Evolutionary conservation across 2,329 filamentous ascomycete species (phyloP).

Genomic region (Colletotrichum spinosum): DNA sequence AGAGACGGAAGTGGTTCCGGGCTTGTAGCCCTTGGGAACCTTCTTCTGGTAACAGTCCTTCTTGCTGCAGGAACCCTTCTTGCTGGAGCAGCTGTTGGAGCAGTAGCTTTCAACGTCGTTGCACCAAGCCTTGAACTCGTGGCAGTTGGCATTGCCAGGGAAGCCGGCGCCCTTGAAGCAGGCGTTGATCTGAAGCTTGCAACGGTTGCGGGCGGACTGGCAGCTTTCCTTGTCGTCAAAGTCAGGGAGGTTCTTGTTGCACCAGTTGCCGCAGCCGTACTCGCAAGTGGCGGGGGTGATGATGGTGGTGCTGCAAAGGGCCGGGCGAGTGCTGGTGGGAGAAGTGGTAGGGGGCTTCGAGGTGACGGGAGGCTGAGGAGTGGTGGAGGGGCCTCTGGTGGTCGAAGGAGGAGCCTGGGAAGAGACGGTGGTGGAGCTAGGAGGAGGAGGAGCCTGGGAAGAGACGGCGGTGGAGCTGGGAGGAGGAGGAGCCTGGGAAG

Average conservation of each 20-base stretch:
- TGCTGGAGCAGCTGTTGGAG: constrained; percentile 47
- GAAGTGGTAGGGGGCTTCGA: constrained; percentile 40
- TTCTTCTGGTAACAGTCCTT: constrained; percentile 55
- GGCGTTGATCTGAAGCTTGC: constrained; percentile 58
- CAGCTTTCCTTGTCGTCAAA: constrained; percentile 58
- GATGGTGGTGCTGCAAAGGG: constrained; percentile 61
- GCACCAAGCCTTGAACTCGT: constrained; percentile 64
- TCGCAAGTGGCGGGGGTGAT: constrained; percentile 62
- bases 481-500: constrained; percentile 23
- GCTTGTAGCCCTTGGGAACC: constrained; percentile 50
- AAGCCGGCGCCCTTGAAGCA: constrained; percentile 65
- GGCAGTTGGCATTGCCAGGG: constrained; percentile 60
- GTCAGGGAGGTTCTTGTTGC: constrained; percentile 60
- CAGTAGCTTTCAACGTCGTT: constrained; percentile 59
- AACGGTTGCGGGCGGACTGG: constrained; percentile 55
- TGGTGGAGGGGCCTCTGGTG: constrained; percentile 29
- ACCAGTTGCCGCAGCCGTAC: constrained; percentile 67
- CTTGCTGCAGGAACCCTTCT: constrained; percentile 54
- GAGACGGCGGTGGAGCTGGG: constrained; percentile 34
- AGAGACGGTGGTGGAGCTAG: constrained; percentile 19
- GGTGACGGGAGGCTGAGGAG: constrained; percentile 31
- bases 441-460: constrained; percentile 16
- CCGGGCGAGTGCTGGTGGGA: constrained; percentile 49
- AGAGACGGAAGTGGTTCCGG: constrained; percentile 44
- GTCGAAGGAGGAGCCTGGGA: constrained; percentile 26